Conservation (phyloP, 2,329 filamentous ascomycete genomes). For the Arachnopeziza araneosa region DNA sequence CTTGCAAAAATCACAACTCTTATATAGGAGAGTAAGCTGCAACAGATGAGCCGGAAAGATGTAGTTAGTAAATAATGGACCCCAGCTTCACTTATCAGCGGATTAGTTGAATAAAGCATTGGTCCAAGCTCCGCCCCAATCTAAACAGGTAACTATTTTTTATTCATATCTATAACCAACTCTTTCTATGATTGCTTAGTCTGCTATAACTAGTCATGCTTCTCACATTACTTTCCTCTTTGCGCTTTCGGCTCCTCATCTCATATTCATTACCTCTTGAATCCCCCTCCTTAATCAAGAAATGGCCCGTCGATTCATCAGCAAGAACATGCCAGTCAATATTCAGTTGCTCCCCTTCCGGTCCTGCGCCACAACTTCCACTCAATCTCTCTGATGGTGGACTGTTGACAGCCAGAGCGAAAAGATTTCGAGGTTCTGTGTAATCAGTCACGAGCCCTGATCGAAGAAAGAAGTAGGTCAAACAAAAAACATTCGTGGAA, state of each 20-base stretch:
- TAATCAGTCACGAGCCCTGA: slow-evolving; percentile 68
- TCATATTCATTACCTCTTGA: slow-evolving; percentile 8
- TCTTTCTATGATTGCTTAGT: slow-evolving; percentile 5
- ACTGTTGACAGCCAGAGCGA: slow-evolving; percentile 64
- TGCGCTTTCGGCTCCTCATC: slow-evolving; percentile 3
- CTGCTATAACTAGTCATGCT: slow-evolving; percentile 17
- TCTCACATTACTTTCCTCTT: slow-evolving; percentile 1
- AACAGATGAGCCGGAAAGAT: too few relatives aligned
- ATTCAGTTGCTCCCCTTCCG: slow-evolving; percentile 29
- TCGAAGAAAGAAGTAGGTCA: slow-evolving; percentile 52
- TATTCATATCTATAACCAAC: slow-evolving; percentile 11
- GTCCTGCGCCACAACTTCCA: slow-evolving; percentile 52
- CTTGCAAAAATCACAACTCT: too few relatives aligned
- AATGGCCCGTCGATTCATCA: slow-evolving; percentile 44
- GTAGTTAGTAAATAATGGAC: too few relatives aligned
- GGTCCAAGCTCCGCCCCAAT: too few relatives aligned
- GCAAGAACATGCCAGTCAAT: slow-evolving; percentile 40
- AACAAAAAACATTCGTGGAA: slow-evolving; percentile 58
- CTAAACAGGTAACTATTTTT: too few relatives aligned
- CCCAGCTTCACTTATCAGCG: too few relatives aligned
- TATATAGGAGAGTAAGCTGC: too few relatives aligned
- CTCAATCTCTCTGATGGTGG: slow-evolving; percentile 46
- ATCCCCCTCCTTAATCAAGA: slow-evolving; percentile 44
- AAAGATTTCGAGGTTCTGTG: slow-evolving; percentile 71
- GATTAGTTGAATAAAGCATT: too few relatives aligned